Percentiles rank a stretch among this genome's conserved stretches.
phyloP scores from a whole-genome alignment of 2,329 filamentous ascomycete species.

The Fusarium piperis region DNA sequence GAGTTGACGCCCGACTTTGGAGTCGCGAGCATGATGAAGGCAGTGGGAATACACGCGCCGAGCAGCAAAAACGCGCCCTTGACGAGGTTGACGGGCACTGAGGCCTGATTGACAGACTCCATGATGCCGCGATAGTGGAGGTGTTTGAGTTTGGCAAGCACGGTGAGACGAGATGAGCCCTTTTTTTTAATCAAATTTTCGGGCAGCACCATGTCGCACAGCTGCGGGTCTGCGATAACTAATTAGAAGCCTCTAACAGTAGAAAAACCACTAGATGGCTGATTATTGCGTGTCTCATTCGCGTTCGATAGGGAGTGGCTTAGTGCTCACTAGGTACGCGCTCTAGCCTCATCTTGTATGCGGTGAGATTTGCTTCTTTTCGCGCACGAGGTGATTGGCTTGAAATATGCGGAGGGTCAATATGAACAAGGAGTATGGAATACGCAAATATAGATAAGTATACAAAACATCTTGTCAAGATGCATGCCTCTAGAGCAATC shows the following conservation, averaged over 20 bases:
- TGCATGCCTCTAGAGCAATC: background rate
- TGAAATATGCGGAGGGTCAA: too few relatives aligned
- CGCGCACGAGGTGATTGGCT: background rate
- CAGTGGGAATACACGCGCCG: background rate
- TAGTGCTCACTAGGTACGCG: background rate
- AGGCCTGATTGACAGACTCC: background rate
- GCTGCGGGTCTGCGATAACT: background rate
- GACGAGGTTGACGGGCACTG: background rate
- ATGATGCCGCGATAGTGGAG: background rate
- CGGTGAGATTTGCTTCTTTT: background rate
- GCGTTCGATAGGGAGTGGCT: background rate
- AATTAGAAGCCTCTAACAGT: background rate
- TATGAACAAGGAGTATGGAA: too few relatives aligned
- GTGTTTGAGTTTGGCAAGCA: background rate
- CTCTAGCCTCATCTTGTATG: background rate
- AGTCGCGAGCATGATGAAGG: background rate
- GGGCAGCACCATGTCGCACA: background rate
- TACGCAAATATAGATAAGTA: background rate
- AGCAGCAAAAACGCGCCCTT: background rate
- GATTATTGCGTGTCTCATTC: background rate
- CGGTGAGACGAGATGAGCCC: background rate
- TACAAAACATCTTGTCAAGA: background rate
- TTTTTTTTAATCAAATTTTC: background rate
- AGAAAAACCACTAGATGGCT: background rate
- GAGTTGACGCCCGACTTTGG: conserved; percentile 3